Percentiles rank a stretch among this genome's conserved stretches.
These are phyloP conservation scores for Pythium myriotylum DNA, from an alignment of 352 stramenopile species.

Conservation along the genomic window DNA sequence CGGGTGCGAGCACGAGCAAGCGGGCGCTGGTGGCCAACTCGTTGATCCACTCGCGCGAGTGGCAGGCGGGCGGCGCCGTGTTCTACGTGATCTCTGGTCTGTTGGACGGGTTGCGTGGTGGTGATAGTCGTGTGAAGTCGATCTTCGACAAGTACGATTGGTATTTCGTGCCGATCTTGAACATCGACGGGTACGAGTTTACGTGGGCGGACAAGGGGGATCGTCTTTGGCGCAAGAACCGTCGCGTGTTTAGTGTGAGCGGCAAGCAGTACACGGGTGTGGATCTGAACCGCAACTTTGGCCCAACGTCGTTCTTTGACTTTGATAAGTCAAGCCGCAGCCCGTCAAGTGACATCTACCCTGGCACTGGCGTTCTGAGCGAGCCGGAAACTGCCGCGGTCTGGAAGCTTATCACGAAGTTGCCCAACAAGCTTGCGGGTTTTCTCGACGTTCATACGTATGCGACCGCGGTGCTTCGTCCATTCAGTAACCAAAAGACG, in stretches of 20 bases:
- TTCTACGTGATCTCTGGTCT: slow-evolving; percentile 32
- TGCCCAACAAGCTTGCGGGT: slow-evolving; percentile 18
- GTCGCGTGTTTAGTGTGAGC: slow-evolving; percentile 12
- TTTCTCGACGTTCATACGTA: slow-evolving; percentile 29
- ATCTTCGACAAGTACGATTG: slow-evolving; percentile 39
- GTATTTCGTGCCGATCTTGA: slow-evolving; percentile 43
- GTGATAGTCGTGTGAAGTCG: slow-evolving; percentile 17
- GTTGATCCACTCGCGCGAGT: slow-evolving; percentile 42
- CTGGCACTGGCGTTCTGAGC: slow-evolving; percentile 30
- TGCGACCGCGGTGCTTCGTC: slow-evolving; percentile 18
- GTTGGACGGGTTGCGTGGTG: slow-evolving; percentile 22
- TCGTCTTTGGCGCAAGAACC: slow-evolving; percentile 39
- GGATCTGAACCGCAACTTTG: slow-evolving; percentile 42
- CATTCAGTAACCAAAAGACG: slow-evolving; percentile 24
- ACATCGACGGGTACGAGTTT: slow-evolving; percentile 36
- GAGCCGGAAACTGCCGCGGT: slow-evolving; percentile 32
- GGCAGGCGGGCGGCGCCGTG: slow-evolving; percentile 28
- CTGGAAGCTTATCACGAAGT: slow-evolving; percentile 25
- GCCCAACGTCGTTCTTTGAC: slow-evolving; percentile 28
- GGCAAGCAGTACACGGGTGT: slow-evolving; percentile 18
- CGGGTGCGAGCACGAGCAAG: slow-evolving; percentile 7
- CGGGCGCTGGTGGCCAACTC: slow-evolving; percentile 30
- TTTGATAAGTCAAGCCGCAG: slow-evolving; percentile 1
- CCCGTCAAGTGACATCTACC: slow-evolving; percentile 22
- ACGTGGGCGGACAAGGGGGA: slow-evolving; percentile 27